These are phyloP conservation scores for Wallacemonas collosoma DNA, from an alignment of 208 protist genomes.

Conservation along the genomic window DNA sequence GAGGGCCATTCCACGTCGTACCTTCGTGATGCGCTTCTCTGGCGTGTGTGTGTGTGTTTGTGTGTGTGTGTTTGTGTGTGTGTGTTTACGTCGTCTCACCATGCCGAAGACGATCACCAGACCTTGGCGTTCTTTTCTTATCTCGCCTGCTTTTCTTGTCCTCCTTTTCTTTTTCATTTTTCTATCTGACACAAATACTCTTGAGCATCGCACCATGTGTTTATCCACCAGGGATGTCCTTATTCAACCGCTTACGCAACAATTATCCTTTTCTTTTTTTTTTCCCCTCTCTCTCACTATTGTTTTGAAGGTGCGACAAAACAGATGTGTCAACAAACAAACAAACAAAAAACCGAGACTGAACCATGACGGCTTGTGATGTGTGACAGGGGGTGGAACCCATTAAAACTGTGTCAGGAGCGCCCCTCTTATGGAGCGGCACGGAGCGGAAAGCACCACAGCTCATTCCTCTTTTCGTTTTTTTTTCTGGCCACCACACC, in stretches of 20 bases:
- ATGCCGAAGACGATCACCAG: not conserved
- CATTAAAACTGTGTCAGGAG: not conserved
- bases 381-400: not conserved
- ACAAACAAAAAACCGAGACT: slow-evolving; percentile 6
- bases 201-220: too few relatives aligned
- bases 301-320: slow-evolving; percentile 2
- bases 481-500: not conserved
- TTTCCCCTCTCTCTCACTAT: not conserved
- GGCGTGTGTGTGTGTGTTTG: too few relatives aligned
- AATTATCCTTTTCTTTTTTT: slow-evolving; percentile 4
- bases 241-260: too few relatives aligned
- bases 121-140: not conserved
- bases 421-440: too few relatives aligned
- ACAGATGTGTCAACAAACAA: slow-evolving; percentile 1
- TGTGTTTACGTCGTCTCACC: slow-evolving; percentile 11
- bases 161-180: too few relatives aligned
- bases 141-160: slow-evolving; percentile 7
- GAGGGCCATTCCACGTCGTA: too few relatives aligned
- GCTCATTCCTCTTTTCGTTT: slow-evolving; percentile 1
- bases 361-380: not conserved
- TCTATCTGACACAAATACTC: too few relatives aligned
- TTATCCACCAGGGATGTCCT: too few relatives aligned
- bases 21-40: too few relatives aligned
- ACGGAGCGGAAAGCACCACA: too few relatives aligned
- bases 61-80: not conserved